Evolutionary conservation across 345 rosid species (phyloP), one percentile per base, ranked within the genome.

Genomic region (Populus euphratica): DNA sequence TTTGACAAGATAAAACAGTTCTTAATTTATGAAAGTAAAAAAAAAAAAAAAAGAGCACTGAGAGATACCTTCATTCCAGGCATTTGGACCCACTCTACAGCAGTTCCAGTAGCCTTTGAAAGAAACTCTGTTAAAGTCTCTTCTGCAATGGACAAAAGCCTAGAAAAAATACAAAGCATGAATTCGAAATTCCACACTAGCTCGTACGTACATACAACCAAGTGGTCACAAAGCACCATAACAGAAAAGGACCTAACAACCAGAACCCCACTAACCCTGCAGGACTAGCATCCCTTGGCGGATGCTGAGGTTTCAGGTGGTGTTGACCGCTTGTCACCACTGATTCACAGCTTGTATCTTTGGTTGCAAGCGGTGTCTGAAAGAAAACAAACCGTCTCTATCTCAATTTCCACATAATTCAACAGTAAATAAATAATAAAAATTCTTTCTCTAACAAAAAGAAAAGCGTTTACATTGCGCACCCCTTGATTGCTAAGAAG

Each of bases 71-170:
- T 96, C 99, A 94, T 96, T 94, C 99, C 98, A 91, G 98, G 99
- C 98, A 94, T 96, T 89, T 96, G 99, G 84, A 96, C 94, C 99
- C 99, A 96, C 98, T 96, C 99, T 70, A 96, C 96, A 85, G 99
- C 98, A 83, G 99, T 96, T 91, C 99, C 99, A 89, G 98, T 96
- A 81, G 99, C 99, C 99, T 96, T 96, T 78, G 99, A 96, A 91
- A 96, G 97, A 94, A 94, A 96, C 93, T 96, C 98, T 92, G 98
- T 90, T 94, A 96, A 91, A 90, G 98, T 91, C 86, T 96, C 98
- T 91, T 96, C 97, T 90, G 97, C 97, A 88, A 91, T 88, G 91
- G 99, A 90, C 98, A 96, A 90, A 88, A 96, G 98, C 86, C 99
- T 94, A 68, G 82, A 79, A 73, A 69, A 68, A 79, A 73, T 68